Base-by-base conservation (phyloP, 176 grass and related monocot genomes). In the Triticum dicoccoides region DNA sequence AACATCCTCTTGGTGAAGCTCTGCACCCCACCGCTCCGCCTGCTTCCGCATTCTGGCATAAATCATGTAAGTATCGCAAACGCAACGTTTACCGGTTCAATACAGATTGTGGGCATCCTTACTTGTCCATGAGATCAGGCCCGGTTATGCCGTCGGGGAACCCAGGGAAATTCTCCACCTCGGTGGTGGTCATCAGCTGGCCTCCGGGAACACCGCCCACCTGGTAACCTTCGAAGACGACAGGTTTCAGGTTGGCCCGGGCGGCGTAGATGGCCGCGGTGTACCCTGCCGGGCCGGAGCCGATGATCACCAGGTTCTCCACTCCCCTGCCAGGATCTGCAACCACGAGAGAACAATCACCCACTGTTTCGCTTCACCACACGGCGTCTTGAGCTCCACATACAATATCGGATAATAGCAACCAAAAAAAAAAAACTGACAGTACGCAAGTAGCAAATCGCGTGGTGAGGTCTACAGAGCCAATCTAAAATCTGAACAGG, bases 121-220 rank as follows among this genome's bases (percentile, higher is more conserved):
- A 97, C 97, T 87, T 96, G 82, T 99, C 97, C 97, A 99, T 99
- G 29, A 99, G 91, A 86, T 99, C 97, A 91, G 97, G 97, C 3
- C 97, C 97, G 7, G 90, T 99, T 34, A 99, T 91, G 41, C 97
- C 97, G 2, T 99, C 97, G 2, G 97, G 94, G 84, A 99, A 99
- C 0, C 97, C 97, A 29, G 97, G 97, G 76, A 96, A 99, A 41
- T 99, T 99, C 80, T 99, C 97, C 66, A 99, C 97, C 69, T 99
- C 97, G 20, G 90, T 99, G 21, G 97, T 99, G 71, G 97, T 99
- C 97, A 99, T 99, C 24, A 99, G 81, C 89, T 99, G 97, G 15
- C 97, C 97, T 56, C 97, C 97, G 5, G 97, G 97, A 69, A 94
- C 90, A 23, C 97, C 97, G 32, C 97, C 97, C 41, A 94, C 82